phyloP scores from a whole-genome alignment of 495 filamentous ascomycete genomes.

The Trichoderma gamsii region DNA sequence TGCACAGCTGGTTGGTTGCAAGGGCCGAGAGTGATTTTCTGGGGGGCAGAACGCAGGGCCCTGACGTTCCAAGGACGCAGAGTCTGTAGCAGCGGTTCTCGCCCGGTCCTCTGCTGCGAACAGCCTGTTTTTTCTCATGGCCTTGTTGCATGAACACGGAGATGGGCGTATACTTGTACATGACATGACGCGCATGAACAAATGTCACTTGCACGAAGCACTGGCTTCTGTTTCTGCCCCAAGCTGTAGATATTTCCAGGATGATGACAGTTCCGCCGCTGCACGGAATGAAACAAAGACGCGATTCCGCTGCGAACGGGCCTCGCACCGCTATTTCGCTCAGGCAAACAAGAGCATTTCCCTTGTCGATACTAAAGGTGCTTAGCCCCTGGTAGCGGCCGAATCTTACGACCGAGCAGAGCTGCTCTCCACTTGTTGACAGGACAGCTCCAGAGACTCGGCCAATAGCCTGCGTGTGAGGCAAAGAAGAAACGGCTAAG shows the following conservation, averaged over 20 bases:
- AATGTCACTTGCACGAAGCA: not conserved
- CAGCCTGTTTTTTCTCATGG: not conserved
- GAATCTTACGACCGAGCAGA: conserved; percentile 1
- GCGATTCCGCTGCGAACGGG: not conserved
- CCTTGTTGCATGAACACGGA: conserved; percentile 9
- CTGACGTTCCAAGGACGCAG: not conserved
- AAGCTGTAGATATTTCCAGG: not conserved
- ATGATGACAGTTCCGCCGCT: not conserved
- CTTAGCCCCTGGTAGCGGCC: conserved; percentile 9
- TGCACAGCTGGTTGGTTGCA: not conserved
- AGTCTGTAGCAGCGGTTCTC: not conserved
- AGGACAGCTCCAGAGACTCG: not conserved
- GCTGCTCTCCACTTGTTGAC: not conserved
- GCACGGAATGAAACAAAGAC: not conserved
- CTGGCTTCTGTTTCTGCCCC: not conserved
- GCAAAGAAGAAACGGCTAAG: not conserved
- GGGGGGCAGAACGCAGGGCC: not conserved
- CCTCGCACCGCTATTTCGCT: conserved; percentile 9
- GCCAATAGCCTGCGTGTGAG: not conserved
- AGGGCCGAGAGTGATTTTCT: not conserved
- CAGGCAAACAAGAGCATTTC: not conserved
- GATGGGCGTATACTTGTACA: not conserved
- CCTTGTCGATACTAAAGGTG: not conserved
- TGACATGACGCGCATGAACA: conserved; percentile 8
- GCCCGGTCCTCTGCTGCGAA: not conserved